Percentiles rank a stretch among this genome's conserved stretches.
Conservation (phyloP, 2,329 filamentous ascomycete species). For the Thelonectria rubi region DNA sequence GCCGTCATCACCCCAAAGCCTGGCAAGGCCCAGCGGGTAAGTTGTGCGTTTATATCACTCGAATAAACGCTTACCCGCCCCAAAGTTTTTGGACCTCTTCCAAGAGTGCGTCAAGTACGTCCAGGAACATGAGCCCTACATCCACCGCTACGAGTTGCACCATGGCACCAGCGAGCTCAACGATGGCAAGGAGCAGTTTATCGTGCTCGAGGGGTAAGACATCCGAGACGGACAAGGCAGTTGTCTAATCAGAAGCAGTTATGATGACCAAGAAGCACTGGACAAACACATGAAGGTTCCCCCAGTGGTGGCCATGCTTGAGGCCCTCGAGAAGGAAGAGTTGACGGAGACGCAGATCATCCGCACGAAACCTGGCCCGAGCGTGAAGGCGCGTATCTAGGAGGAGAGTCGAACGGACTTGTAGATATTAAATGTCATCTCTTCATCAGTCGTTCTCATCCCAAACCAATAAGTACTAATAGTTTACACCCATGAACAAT, state of each 20-base stretch:
- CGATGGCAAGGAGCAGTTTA: slow-evolving; percentile 36
- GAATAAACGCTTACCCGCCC: neutral
- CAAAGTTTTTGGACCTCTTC: slow-evolving; percentile 38
- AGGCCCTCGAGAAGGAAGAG: slow-evolving; percentile 33
- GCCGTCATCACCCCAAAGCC: slow-evolving; percentile 42
- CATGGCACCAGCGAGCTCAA: slow-evolving; percentile 36
- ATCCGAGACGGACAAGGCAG: neutral
- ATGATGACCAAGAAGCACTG: slow-evolving; percentile 37
- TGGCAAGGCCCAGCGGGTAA: slow-evolving; percentile 36
- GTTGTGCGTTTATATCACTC: neutral
- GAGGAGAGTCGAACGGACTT: no score
- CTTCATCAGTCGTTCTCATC: neutral
- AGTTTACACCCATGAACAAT: no score
- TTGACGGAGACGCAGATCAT: slow-evolving; percentile 32
- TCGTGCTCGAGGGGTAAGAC: slow-evolving; percentile 41
- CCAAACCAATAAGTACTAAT: no score
- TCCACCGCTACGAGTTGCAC: slow-evolving; percentile 41
- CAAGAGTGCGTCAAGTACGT: slow-evolving; percentile 36
- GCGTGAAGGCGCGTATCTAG: slow-evolving; percentile 25
- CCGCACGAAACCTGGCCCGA: slow-evolving; percentile 28
- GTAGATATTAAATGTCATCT: no score
- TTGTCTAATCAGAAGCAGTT: slow-evolving; percentile 25
- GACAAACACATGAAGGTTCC: slow-evolving; percentile 35
- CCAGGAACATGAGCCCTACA: slow-evolving; percentile 37
- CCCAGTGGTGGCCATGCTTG: slow-evolving; percentile 32